phyloP scores from a whole-genome alignment of 129 eudicot species.

The Silybum marianum region DNA sequence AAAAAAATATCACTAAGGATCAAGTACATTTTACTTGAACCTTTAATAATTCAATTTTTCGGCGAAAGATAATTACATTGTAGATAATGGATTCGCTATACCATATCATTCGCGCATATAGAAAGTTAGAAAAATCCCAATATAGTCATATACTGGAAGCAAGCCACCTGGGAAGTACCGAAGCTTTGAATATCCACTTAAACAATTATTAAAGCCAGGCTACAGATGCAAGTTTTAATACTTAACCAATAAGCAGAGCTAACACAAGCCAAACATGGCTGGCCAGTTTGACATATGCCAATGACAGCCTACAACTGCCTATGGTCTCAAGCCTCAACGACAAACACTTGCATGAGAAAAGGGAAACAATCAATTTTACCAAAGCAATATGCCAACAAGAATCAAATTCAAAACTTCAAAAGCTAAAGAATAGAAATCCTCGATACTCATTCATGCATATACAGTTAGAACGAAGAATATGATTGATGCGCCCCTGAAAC shows the following conservation, averaged over 20 bases:
- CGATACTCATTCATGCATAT: not conserved
- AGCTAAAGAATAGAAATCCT: not conserved
- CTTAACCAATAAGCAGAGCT: no score
- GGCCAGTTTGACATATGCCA: not conserved
- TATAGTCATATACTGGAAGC: not conserved
- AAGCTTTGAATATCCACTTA: not conserved
- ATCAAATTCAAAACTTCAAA: not conserved
- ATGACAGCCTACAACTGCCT: not conserved
- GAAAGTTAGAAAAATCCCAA: not conserved
- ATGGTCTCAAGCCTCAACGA: not conserved
- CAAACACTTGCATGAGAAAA: not conserved
- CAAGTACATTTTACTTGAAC: not conserved
- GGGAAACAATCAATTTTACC: not conserved
- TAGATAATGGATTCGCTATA: not conserved
- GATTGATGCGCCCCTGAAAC: not conserved
- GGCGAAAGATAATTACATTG: not conserved
- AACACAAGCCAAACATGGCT: not conserved
- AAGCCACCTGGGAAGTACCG: not conserved
- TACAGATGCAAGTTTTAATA: no score
- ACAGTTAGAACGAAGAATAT: not conserved
- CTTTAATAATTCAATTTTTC: not conserved
- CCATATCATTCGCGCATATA: not conserved
- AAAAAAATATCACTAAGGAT: not conserved
- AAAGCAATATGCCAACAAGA: not conserved
- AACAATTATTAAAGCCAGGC: no score